These are phyloP conservation scores for Penicillium bovifimosum DNA, from an alignment of 495 filamentous ascomycete species.

Conservation along the genomic window DNA sequence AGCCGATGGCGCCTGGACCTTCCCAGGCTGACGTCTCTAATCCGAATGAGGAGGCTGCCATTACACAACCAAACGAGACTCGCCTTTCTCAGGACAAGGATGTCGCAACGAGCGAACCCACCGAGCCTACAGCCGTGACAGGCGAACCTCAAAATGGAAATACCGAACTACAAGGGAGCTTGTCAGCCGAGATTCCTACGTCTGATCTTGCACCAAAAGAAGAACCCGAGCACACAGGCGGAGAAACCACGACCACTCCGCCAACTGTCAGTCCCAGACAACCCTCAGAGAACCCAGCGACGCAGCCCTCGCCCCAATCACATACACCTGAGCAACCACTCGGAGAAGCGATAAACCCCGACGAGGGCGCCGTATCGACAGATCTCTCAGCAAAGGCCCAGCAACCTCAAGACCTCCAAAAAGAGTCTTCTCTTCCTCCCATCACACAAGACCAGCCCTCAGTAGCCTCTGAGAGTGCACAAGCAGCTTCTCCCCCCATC, in stretches of 20 bases:
- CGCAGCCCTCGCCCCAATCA: constrained; percentile 1
- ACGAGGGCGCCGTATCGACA: neutral
- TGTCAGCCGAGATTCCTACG: no score
- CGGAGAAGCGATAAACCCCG: neutral
- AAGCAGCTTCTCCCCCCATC: neutral
- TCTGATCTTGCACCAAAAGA: neutral
- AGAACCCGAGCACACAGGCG: neutral
- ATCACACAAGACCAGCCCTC: neutral
- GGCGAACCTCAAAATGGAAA: neutral
- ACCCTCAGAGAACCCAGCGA: neutral
- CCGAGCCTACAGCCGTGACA: neutral
- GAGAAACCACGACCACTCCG: neutral
- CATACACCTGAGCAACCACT: neutral
- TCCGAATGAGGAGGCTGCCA: neutral
- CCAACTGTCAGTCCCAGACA: constrained; percentile 6
- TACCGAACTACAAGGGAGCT: neutral
- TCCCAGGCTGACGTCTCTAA: neutral
- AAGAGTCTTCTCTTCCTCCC: neutral
- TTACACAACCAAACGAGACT: neutral
- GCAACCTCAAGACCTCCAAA: neutral
- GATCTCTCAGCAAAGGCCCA: neutral
- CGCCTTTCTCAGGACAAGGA: neutral
- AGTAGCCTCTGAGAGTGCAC: neutral
- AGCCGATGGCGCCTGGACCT: neutral
- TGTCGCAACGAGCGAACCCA: neutral